phyloP scores from a whole-genome alignment of 73 alveolate genomes.

The Uronychia binucleata region DNA sequence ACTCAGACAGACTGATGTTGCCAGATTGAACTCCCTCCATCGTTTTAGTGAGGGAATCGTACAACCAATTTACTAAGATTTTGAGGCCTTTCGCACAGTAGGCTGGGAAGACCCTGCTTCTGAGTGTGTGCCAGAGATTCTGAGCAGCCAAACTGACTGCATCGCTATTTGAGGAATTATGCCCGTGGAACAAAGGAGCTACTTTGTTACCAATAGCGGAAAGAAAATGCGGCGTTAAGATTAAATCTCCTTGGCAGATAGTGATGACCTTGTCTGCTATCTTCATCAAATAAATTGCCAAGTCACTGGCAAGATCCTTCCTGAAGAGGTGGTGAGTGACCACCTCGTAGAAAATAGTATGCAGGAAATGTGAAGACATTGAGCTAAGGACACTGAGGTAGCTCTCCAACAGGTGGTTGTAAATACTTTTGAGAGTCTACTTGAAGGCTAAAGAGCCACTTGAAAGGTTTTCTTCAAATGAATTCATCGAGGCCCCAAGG shows the following conservation, averaged over 20 bases:
- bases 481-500: not conserved
- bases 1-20: not conserved
- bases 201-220: not conserved
- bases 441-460: not conserved
- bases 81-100: conserved; percentile 11
- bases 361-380: conserved; percentile 48
- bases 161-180: not conserved
- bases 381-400: conserved; percentile 53
- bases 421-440: conserved; percentile 27
- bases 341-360: conserved; percentile 49
- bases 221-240: conserved; percentile 33
- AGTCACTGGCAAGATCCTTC: conserved; percentile 60
- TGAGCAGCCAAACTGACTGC: conserved; percentile 20
- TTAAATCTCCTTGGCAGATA: conserved; percentile 71
- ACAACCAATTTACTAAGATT: conserved; percentile 1
- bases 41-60: not conserved
- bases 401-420: conserved; percentile 67
- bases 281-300: conserved; percentile 56
- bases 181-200: not conserved
- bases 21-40: not conserved
- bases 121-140: conserved; percentile 28
- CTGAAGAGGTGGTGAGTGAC: conserved; percentile 15
- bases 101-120: conserved; percentile 6
- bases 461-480: not conserved
- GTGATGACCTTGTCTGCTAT: conserved; percentile 58